phyloP scores from a whole-genome alignment of 768 basidiomycete genomes.

The Mycena rosella region DNA sequence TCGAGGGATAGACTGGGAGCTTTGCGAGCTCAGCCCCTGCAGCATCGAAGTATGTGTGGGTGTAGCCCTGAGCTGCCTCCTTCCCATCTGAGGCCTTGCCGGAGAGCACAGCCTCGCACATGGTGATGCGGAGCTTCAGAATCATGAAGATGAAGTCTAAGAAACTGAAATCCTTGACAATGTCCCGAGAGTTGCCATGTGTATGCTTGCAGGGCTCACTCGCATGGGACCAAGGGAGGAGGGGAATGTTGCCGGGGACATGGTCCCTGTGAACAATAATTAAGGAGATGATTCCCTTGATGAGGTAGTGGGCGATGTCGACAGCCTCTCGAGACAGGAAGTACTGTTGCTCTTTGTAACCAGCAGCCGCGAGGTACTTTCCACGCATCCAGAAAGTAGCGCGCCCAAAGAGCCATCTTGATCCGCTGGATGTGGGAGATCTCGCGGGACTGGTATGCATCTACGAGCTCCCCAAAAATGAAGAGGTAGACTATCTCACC shows the following conservation, averaged over 20 bases:
- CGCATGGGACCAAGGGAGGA: constrained; percentile 51
- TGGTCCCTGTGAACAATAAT: constrained; percentile 52
- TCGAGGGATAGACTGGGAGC: background rate
- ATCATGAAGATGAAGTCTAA: constrained; percentile 46
- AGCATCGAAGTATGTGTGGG: constrained; percentile 1
- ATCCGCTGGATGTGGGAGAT: constrained; percentile 42
- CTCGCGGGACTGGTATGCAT: constrained; percentile 52
- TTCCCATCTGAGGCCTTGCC: background rate
- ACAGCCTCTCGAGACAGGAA: constrained; percentile 45
- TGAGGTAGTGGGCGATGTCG: constrained; percentile 32
- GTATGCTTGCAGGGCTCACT: constrained; percentile 51
- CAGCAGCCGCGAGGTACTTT: no score
- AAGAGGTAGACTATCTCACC: constrained; percentile 55
- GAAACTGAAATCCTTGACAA: constrained; percentile 51
- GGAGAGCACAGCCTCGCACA: constrained; percentile 39
- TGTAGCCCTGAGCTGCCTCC: background rate
- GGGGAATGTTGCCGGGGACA: constrained; percentile 37
- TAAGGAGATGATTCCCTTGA: constrained; percentile 47
- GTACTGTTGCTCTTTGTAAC: no score
- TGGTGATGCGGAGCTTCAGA: constrained; percentile 43
- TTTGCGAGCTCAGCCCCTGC: background rate
- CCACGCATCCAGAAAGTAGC: constrained; percentile 43
- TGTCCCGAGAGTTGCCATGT: constrained; percentile 46
- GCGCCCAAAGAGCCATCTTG: constrained; percentile 46
- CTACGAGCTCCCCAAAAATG: constrained; percentile 53